Evolutionary conservation across 257 asterid species (phyloP).

Genomic region (Jasminum sambac): DNA sequence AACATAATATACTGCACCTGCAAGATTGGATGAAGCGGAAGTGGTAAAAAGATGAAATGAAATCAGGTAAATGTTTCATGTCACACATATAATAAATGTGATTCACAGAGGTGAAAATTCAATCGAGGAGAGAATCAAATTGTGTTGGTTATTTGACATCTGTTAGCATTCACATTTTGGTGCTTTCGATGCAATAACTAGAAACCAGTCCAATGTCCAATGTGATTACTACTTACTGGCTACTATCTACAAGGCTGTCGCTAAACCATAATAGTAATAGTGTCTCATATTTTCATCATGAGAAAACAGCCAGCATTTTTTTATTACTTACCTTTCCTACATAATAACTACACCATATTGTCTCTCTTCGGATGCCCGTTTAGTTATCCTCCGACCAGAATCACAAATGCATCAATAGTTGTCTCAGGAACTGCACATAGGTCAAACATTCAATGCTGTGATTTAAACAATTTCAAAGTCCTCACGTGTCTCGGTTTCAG

Average conservation of each 20-base stretch:
- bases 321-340: not conserved
- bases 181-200: not conserved
- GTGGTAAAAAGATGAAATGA: not conserved
- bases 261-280: not conserved
- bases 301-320: not conserved
- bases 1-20: not conserved
- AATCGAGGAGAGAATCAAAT: not conserved
- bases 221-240: not conserved
- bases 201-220: not conserved
- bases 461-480: not conserved
- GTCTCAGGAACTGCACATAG: not conserved
- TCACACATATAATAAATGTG: conserved; percentile 1
- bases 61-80: not conserved
- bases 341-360: not conserved
- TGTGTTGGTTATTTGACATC: not conserved
- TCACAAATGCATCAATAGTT: not conserved
- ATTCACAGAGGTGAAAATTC: not conserved
- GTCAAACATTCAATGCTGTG: not conserved
- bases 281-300: not conserved
- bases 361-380: not conserved
- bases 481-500: not conserved
- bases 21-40: not conserved
- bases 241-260: not conserved
- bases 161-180: not conserved
- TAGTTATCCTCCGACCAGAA: not conserved